Percentiles rank a stretch among this genome's conserved stretches.
Conservation (phyloP, 1,284 basidiomycete genomes). For the Puccinia polysora region DNA sequence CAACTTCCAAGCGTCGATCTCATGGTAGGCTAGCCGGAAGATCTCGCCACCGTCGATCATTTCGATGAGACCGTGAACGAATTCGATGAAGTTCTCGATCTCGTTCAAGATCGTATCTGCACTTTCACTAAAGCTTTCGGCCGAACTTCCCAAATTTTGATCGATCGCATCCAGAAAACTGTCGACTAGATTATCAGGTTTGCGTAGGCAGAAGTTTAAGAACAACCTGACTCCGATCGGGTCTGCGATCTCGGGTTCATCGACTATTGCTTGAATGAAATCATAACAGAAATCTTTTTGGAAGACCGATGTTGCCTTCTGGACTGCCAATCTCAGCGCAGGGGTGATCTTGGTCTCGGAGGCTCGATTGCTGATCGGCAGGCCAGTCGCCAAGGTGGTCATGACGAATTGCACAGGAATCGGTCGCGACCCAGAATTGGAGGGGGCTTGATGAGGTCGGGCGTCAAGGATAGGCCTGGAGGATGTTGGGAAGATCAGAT, state of each 20-base stretch:
- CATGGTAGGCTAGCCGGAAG: conserved; percentile 30
- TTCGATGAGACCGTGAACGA: conserved; percentile 25
- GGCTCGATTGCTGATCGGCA: conserved; percentile 9
- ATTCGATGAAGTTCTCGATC: conserved; percentile 30
- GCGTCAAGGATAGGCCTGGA: too few relatives aligned
- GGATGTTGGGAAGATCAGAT: too few relatives aligned
- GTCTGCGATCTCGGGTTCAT: conserved; percentile 31
- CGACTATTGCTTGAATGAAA: conserved; percentile 29
- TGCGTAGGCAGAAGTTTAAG: conserved; percentile 33
- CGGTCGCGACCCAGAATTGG: too few relatives aligned
- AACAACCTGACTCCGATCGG: conserved; percentile 24
- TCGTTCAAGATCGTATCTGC: conserved; percentile 27
- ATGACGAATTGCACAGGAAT: too few relatives aligned
- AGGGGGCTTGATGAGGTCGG: too few relatives aligned
- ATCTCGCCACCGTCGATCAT: conserved; percentile 31
- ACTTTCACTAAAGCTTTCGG: conserved; percentile 5
- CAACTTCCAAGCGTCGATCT: conserved; percentile 34
- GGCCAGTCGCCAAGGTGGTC: conserved; percentile 27
- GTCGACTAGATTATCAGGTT: conserved; percentile 31
- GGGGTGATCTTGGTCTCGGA: conserved; percentile 23
- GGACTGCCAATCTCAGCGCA: conserved; percentile 19
- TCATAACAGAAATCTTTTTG: conserved; percentile 39
- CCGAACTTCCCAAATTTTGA: conserved; percentile 6
- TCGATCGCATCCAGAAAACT: conserved; percentile 24
- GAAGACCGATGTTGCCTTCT: conserved; percentile 28